Evolutionary conservation across 164 flowering plant species (phyloP).

Genomic region (Umbellularia californica): DNA sequence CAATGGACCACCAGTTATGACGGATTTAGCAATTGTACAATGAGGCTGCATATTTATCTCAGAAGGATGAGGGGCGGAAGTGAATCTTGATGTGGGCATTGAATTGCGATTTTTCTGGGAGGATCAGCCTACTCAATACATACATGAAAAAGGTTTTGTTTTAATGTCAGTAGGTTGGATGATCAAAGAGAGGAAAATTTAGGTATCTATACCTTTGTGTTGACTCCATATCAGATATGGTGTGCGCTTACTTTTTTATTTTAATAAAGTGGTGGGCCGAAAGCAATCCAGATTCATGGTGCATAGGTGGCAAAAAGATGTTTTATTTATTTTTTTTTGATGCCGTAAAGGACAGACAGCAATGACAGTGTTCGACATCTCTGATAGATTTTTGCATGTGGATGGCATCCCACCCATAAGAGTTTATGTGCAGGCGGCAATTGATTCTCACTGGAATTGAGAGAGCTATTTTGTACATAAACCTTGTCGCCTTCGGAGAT

Average conservation of each 20-base stretch:
- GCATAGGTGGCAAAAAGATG: slow-evolving; percentile 1
- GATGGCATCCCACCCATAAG: background rate
- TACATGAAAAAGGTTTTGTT: background rate
- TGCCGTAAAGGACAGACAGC: background rate
- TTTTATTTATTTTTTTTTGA: background rate
- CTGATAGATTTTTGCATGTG: background rate
- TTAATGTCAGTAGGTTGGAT: slow-evolving; percentile 10
- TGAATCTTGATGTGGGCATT: background rate
- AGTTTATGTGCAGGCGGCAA: background rate
- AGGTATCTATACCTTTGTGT: background rate
- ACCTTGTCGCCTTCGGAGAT: background rate
- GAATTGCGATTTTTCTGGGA: background rate
- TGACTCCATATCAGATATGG: slow-evolving; percentile 4
- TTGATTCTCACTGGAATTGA: background rate
- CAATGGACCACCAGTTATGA: background rate
- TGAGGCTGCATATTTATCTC: background rate
- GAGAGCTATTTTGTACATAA: slow-evolving; percentile 6
- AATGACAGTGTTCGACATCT: background rate
- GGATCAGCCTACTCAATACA: background rate
- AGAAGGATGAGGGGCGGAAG: background rate
- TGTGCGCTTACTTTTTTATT: background rate
- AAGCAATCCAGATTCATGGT: background rate
- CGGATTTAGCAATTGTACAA: slow-evolving; percentile 4
- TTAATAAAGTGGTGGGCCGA: slow-evolving; percentile 6
- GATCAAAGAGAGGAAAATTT: background rate